Percentiles rank a stretch among this genome's conserved stretches.
phyloP scores from a whole-genome alignment of 2,329 filamentous ascomycete species.

The Alternaria brassicae region DNA sequence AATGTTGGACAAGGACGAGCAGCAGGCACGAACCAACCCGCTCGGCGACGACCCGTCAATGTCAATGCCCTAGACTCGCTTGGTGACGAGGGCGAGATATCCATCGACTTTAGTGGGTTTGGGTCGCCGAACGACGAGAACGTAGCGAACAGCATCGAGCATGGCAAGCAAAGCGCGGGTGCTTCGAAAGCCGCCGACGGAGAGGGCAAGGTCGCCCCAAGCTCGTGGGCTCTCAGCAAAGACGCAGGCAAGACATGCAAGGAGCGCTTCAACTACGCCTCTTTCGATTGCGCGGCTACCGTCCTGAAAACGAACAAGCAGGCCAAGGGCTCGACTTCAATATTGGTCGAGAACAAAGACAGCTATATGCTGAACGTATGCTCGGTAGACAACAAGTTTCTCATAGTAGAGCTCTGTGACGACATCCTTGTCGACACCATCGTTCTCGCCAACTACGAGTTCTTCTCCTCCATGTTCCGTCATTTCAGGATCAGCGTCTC shows the following conservation, averaged over 20 bases:
- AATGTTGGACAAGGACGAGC: constrained; percentile 66
- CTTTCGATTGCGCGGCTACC: constrained; percentile 94
- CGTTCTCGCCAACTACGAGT: constrained; percentile 98
- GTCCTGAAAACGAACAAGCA: constrained; percentile 88
- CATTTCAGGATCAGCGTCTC: constrained; percentile 91
- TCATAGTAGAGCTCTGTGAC: constrained; percentile 93
- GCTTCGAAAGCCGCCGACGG: constrained; percentile 28
- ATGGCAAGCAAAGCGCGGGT: constrained; percentile 23
- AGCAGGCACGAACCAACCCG: constrained; percentile 51
- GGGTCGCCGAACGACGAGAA: constrained; percentile 49
- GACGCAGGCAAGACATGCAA: constrained; percentile 98
- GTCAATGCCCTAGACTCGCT: constrained; percentile 76
- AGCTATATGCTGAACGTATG: constrained; percentile 98
- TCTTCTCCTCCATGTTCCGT: constrained; percentile 96
- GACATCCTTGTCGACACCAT: constrained; percentile 88
- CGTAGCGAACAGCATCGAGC: constrained; percentile 24
- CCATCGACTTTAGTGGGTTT: constrained; percentile 73
- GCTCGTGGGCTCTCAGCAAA: constrained; percentile 68
- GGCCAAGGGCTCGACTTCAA: constrained; percentile 85
- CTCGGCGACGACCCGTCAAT: constrained; percentile 61
- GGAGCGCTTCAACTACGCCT: constrained; percentile 96
- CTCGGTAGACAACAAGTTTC: constrained; percentile 83
- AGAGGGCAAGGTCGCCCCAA: constrained; percentile 41
- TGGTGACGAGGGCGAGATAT: constrained; percentile 89
- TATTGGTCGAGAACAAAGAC: constrained; percentile 96